Base-by-base conservation (phyloP, 192 early-diverging fungal species). In the Gamsiella multidivaricata region DNA sequence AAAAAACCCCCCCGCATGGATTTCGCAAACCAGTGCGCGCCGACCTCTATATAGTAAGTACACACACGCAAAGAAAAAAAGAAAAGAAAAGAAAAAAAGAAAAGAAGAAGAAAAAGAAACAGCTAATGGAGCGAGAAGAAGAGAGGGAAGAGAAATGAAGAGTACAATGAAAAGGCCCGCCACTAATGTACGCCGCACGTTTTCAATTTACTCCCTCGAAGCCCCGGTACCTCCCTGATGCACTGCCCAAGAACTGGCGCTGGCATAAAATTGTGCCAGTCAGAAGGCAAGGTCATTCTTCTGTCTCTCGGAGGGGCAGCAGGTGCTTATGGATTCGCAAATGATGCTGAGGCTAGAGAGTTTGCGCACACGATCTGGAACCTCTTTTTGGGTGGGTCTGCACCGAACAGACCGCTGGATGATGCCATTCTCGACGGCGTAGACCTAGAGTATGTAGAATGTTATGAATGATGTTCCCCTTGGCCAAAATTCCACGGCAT, bases 341-440 rank as follows among this genome's bases (percentile, higher is more conserved):
- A 81, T 23, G 88, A 90, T 71, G 53, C 70, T 3, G 84, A 88
- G 53, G 90, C 81, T 14, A 81, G 56, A 23, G 70, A 80, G 20
- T 91, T 93, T 70, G 93, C 94, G 0, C 75, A 87, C 28, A 81
- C 88, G 41, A 82, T 96, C 32, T 94, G 90, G 89, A 88, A 94
- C 61, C 78, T 92, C 60, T 94, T 94, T 56, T 72, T 93, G 15
- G 90, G 87, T 34, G 92, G 93, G 14, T 82, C 80, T 29, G 81
- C 88, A 9, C 23, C 60, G 2, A 79, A 58, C 2, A 86, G 93
- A 12, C 94, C 94, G 1, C 89, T 95, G 57, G 91, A 89, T 20
- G 81, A 84, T 39, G 85, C 83, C 0, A 67, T 91, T 1, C 57
- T 95, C 3, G 93, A 95, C 58, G 94, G 94, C 18, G 82, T 93